Conservation (phyloP, 306 rosid species). For the Myrica gale region DNA sequence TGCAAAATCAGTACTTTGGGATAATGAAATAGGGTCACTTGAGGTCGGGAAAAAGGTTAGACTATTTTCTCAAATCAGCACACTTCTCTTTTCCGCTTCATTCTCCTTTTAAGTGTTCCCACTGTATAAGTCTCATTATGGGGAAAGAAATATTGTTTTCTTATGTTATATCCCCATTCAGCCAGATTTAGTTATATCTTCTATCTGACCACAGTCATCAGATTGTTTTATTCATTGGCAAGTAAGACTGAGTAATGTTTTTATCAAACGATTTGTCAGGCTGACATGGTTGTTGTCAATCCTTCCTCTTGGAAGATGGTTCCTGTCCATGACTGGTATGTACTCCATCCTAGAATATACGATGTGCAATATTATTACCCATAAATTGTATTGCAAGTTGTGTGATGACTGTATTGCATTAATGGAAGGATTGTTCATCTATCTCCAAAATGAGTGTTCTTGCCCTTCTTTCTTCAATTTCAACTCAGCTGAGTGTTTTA, state of each 20-base stretch:
- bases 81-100: constrained; percentile 13
- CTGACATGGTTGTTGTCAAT: constrained; percentile 74
- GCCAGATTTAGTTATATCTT: not conserved
- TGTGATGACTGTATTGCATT: constrained; percentile 10
- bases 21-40: constrained; percentile 78
- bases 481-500: not conserved
- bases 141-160: not conserved
- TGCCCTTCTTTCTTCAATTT: not conserved
- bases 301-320: constrained; percentile 77
- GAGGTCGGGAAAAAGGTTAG: constrained; percentile 90
- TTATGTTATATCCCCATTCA: not conserved
- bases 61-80: constrained; percentile 21
- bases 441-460: not conserved
- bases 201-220: not conserved
- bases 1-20: constrained; percentile 79
- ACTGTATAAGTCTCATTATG: not conserved
- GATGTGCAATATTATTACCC: constrained; percentile 13
- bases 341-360: constrained; percentile 7
- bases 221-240: not conserved
- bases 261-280: constrained; percentile 42
- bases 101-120: constrained; percentile 10
- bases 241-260: constrained; percentile 36
- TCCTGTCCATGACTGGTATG: constrained; percentile 78
- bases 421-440: constrained; percentile 3
- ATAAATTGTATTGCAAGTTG: not conserved